Conservation (phyloP, 129 eudicot genomes). For the carrot (Daucus carota) region DNA sequence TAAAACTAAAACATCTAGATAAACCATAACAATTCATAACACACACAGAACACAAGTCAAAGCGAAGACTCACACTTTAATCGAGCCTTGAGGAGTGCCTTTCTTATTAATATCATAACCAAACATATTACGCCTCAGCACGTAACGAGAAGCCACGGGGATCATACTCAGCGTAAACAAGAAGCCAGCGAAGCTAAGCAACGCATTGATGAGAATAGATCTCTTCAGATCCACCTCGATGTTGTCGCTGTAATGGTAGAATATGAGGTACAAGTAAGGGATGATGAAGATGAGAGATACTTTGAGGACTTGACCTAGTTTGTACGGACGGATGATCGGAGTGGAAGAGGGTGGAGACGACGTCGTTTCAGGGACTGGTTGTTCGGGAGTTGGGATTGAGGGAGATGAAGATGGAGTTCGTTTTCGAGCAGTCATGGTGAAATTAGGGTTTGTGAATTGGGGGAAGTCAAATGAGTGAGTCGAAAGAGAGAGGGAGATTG, state of each 20-base stretch:
- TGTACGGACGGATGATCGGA: slow-evolving; percentile 39
- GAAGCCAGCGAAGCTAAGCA: slow-evolving; percentile 54
- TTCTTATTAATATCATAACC: slow-evolving; percentile 85
- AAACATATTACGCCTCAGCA: slow-evolving; percentile 62
- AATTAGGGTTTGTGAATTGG: not conserved
- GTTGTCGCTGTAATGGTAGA: slow-evolving; percentile 26
- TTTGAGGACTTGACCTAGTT: slow-evolving; percentile 31
- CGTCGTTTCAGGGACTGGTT: not conserved
- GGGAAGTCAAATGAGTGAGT: not conserved
- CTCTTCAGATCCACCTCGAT: slow-evolving; percentile 54
- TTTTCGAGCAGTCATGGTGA: slow-evolving; percentile 49
- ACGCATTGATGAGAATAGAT: slow-evolving; percentile 63
- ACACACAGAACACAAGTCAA: too few species aligned
- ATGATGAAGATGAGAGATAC: slow-evolving; percentile 37
- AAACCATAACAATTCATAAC: too few species aligned
- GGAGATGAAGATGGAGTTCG: slow-evolving; percentile 33
- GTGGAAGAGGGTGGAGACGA: too few species aligned
- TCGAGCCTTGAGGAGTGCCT: slow-evolving; percentile 81
- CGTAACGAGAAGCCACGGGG: slow-evolving; percentile 81
- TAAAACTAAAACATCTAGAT: not conserved
- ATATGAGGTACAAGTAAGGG: slow-evolving; percentile 63
- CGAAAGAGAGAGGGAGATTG: too few species aligned
- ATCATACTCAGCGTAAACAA: slow-evolving; percentile 55
- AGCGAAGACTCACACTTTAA: slow-evolving; percentile 52
- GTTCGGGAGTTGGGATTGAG: not conserved